A percentile compares a stretch with the other conserved stretches of the same genome.
phyloP scores from a whole-genome alignment of 2,329 filamentous ascomycete species.

The Furcasterigmium furcatum region DNA sequence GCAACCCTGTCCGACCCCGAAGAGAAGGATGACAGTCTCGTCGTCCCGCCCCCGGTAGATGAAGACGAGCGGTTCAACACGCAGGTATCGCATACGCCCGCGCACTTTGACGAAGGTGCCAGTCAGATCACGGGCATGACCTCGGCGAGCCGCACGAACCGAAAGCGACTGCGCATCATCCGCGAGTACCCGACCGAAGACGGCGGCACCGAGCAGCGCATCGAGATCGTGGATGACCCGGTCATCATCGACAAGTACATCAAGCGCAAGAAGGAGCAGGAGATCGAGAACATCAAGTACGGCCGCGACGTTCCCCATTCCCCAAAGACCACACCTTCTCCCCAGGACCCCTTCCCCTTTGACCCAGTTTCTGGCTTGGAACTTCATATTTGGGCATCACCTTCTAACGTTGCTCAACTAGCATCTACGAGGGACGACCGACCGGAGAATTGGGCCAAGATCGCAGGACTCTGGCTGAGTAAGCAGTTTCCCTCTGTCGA shows the following conservation, averaged over 20 bases:
- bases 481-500: conserved; percentile 7
- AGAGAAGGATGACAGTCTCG: conserved; percentile 62
- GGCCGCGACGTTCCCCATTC: conserved; percentile 16
- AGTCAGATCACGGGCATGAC: conserved; percentile 75
- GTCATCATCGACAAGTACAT: conserved; percentile 88
- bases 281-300: conserved; percentile 50
- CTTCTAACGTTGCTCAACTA: conserved; percentile 13
- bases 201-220: conserved; percentile 56
- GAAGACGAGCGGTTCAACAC: conserved; percentile 69
- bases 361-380: conserved; percentile 8
- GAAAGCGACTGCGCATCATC: conserved; percentile 70
- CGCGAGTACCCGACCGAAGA: conserved; percentile 50
- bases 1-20: conserved; percentile 69
- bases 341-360: conserved; percentile 1
- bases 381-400: conserved; percentile 10
- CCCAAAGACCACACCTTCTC: neutral
- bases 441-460: conserved; percentile 13
- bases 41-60: conserved; percentile 52
- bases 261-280: conserved; percentile 68
- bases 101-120: conserved; percentile 69
- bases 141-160: conserved; percentile 60
- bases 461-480: conserved; percentile 14
- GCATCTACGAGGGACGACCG: conserved; percentile 14
- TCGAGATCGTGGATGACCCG: conserved; percentile 72
- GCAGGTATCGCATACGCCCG: conserved; percentile 67